Evolutionary conservation across 2,329 filamentous ascomycete genomes (phyloP), one percentile per base, ranked within the genome.

Genomic region (Ophiostoma angusticollis): DNA sequence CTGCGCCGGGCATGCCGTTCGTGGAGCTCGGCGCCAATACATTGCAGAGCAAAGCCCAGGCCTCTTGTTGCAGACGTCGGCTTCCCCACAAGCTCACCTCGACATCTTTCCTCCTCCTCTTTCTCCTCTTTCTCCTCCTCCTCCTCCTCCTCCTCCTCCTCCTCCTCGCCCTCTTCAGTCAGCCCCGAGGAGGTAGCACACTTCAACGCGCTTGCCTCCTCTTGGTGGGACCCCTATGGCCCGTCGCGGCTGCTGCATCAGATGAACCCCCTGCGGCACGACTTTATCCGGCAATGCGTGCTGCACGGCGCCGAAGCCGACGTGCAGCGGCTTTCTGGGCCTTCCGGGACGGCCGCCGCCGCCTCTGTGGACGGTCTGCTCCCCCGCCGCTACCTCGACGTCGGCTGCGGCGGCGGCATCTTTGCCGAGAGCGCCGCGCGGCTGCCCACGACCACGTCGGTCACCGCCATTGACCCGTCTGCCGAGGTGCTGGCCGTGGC

Each of bases 221-320:
- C 80, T 52, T 98, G 91, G 91, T 98, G 91, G 91, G 87, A 96
- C 60, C 84, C 89, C 1, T 78, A 94, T 55, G 91, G 91, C 37
- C 80, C 89, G 6, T 95, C 86, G 4, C 78, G 89, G 28, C 77
- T 95, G 42, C 76, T 98, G 2, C 91, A 98, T 60, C 79, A 94
- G 49, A 96, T 98, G 89, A 96, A 98, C 63, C 91, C 91, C 2
- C 74, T 94, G 32, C 86, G 91, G 24, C 87, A 96, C 63, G 78
- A 86, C 61, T 96, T 96, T 62, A 91, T 95, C 58, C 69, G 69
- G 17, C 62, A 65, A 46, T 95, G 89, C 55, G 72, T 80, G 33
- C 59, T 30, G 9, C 24, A 37, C 12, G 60, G 62, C 43, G 60
- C 35, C n/a, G n/a, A n/a, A n/a, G n/a, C n/a, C n/a, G n/a, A n/a